Conservation (phyloP, 2,329 filamentous ascomycete species). For the Triangularia setosa region DNA sequence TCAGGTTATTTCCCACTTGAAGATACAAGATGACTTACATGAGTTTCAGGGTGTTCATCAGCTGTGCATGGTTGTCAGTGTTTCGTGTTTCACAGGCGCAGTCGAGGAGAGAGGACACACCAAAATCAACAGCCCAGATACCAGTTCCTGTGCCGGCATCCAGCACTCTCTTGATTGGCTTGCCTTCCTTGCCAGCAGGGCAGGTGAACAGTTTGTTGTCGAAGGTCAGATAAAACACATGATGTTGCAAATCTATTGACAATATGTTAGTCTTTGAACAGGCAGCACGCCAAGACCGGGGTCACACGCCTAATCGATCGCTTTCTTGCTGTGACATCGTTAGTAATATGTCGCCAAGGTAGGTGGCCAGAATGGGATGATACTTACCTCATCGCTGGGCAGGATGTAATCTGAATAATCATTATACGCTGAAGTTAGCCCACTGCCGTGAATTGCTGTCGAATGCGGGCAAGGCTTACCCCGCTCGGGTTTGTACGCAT, state of each 20-base stretch:
- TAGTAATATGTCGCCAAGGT: background rate
- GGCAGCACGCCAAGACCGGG: background rate
- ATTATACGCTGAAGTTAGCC: no score
- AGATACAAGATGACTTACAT: conserved; percentile 3
- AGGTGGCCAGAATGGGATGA: no score
- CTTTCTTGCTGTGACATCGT: background rate
- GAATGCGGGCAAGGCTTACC: no score
- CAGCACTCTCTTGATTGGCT: conserved; percentile 38
- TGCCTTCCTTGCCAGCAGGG: conserved; percentile 34
- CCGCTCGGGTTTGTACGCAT: conserved; percentile 15
- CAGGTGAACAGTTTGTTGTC: conserved; percentile 43
- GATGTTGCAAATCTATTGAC: conserved; percentile 16
- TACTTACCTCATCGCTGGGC: conserved; percentile 13
- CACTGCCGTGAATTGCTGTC: no score
- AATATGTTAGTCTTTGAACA: background rate
- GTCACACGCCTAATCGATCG: background rate
- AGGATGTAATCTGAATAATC: conserved; percentile 11
- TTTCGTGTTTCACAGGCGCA: no score
- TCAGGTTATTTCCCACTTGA: background rate
- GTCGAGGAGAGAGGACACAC: conserved; percentile 23
- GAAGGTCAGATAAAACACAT: conserved; percentile 23
- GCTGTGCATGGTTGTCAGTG: background rate
- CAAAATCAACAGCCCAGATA: conserved; percentile 48
- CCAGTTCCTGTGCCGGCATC: conserved; percentile 44
- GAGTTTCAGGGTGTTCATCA: conserved; percentile 14